Evolutionary conservation across 2,329 filamentous ascomycete species (phyloP), one percentile per base, ranked within the genome.

Genomic region (Stylonectria norvegica): DNA sequence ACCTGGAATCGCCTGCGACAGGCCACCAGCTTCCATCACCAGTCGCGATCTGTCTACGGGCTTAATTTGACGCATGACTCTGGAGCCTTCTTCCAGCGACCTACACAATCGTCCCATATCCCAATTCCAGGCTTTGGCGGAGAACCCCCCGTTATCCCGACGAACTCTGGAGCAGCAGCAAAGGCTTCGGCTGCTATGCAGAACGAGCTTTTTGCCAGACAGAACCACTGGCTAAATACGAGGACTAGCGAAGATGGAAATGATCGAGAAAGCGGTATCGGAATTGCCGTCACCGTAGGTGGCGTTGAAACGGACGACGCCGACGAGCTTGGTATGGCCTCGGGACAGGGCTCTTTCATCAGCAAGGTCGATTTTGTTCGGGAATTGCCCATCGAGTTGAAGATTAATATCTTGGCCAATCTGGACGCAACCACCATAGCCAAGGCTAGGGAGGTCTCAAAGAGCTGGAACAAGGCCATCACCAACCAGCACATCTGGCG

Each of bases 191-290:
- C 75, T 4, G 79, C 77, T 9, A 68, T 78, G 40, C 76, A 81
- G 50, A 79, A 80, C 50, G 74, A 79, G 37, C 69, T 65, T 32
- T 50, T 70, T 5, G 61, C 59, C 4, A 57, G 62, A 29, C 60
- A 70, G 20, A 69, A 67, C 28, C 64, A 68, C 35, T 70, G 71
- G 62, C 56, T 77, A 6, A 58, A 67, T 7, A 60, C 64, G 4
- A 52, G 58, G 15, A 53, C 56, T 2, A 60, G 58, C 20, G 72
- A 78, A 3, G 72, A 75, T 14, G 65, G 64, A 34, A 78, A 74
- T 48, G 79, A 84, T 49, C 67, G 72, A 18, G 79, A 84, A 62
- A 83, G 81, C 51, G 79, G 79, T 15, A 81, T 84, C 37, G 79
- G 78, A 20, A 83, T 84, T 35, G 68, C 72, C 1, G 61, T 81